phyloP scores from a whole-genome alignment of 345 rosid species.

The Limnanthes douglasii region DNA sequence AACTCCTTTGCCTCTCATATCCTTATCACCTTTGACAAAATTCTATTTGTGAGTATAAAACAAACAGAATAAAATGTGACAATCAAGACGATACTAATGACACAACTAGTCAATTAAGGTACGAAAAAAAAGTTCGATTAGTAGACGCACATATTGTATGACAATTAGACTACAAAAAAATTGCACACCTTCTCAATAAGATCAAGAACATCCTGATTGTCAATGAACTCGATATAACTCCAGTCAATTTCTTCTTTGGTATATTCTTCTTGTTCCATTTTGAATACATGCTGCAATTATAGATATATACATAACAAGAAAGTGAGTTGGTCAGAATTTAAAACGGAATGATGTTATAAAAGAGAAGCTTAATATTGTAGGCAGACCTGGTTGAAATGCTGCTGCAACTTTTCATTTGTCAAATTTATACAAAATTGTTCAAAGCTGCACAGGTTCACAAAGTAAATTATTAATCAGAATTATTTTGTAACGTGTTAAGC shows the following conservation, averaged over 20 bases:
- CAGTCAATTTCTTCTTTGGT: constrained; percentile 90
- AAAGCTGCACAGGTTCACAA: constrained; percentile 36
- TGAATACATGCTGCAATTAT: constrained; percentile 94
- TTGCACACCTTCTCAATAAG: constrained; percentile 78
- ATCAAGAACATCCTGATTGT: constrained; percentile 90
- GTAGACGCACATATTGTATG: too few species aligned
- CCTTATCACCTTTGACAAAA: too few species aligned
- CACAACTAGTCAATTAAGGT: too few species aligned
- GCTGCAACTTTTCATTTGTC: constrained; percentile 98
- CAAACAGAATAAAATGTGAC: too few species aligned
- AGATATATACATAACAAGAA: too few species aligned
- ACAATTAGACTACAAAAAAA: too few species aligned
- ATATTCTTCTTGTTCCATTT: constrained; percentile 99
- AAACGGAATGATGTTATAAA: neutral
- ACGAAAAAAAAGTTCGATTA: neutral
- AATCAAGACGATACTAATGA: too few species aligned
- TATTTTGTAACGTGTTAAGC: neutral
- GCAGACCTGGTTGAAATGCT: constrained; percentile 94
- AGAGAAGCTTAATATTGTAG: constrained; percentile 6
- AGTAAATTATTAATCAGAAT: too few species aligned
- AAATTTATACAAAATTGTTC: constrained; percentile 98
- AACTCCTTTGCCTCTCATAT: too few species aligned
- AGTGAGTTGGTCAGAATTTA: constrained; percentile 7
- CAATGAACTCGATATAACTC: constrained; percentile 96
- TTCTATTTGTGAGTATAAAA: too few species aligned